Percentiles rank a stretch among this genome's conserved stretches.
Evolutionary conservation across 306 rosid genomes (phyloP).

Genomic region (Rubus parviflorus): DNA sequence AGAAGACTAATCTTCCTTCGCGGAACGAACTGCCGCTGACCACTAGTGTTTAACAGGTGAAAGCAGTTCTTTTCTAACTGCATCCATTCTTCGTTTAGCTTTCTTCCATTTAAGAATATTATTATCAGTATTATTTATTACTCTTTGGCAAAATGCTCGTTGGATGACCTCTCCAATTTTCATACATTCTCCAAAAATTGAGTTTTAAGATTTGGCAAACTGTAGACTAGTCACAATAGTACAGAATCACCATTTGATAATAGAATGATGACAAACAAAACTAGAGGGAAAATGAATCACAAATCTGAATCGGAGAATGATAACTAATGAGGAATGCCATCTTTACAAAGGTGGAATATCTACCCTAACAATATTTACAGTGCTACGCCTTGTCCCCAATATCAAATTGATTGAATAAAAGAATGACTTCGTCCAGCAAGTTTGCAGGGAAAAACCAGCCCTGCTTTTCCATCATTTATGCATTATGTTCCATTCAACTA

Average conservation of each 20-base stretch:
- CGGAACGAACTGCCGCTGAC: no score
- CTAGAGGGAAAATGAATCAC: background rate
- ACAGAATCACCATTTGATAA: background rate
- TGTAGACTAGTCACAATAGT: background rate
- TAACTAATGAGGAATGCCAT: conserved; percentile 15
- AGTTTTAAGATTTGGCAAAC: no score
- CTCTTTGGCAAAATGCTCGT: background rate
- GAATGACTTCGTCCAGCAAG: conserved; percentile 34
- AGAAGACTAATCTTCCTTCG: no score
- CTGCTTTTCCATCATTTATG: conserved; percentile 27
- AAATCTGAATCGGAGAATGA: background rate
- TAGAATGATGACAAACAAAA: background rate
- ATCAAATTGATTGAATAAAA: conserved; percentile 43
- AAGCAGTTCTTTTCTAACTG: no score
- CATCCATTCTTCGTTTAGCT: no score
- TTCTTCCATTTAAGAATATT: background rate
- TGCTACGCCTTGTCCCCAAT: conserved; percentile 29
- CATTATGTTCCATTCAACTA: background rate
- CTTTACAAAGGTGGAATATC: conserved; percentile 12
- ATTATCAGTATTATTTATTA: no score
- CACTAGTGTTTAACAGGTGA: no score
- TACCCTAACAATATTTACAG: conserved; percentile 39
- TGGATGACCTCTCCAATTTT: background rate
- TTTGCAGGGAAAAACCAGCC: conserved; percentile 32
- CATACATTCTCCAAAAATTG: background rate